A percentile compares a stretch with the other conserved stretches of the same genome.
phyloP scores from a whole-genome alignment of 1,284 basidiomycete genomes.

The Microbotryum saponariae region DNA sequence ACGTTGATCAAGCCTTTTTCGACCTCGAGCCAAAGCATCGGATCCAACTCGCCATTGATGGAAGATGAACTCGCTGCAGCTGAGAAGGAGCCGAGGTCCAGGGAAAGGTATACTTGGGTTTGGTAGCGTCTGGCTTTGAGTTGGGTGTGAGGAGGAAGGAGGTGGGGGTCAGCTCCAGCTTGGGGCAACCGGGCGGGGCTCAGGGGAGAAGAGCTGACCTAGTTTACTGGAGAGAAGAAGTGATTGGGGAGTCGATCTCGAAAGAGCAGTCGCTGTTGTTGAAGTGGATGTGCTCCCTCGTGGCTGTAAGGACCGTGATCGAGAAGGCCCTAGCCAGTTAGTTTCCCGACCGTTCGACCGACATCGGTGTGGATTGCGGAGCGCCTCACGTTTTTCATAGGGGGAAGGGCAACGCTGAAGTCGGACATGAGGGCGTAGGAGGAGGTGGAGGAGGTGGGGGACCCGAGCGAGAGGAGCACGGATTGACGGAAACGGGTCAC shows the following conservation, averaged over 20 bases:
- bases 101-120: constrained; percentile 27
- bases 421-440: constrained; percentile 12
- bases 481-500: constrained; percentile 5
- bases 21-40: constrained; percentile 8
- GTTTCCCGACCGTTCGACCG: not conserved
- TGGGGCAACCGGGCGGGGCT: not conserved
- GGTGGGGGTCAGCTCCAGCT: not conserved
- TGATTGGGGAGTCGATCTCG: constrained; percentile 7
- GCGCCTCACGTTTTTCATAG: not conserved
- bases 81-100: constrained; percentile 20
- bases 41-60: constrained; percentile 4
- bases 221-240: constrained; percentile 7
- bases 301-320: not conserved
- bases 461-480: constrained; percentile 14
- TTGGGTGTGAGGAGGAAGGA: no score
- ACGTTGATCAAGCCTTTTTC: constrained; percentile 20
- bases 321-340: no score
- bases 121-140: constrained; percentile 23
- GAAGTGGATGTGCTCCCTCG: not conserved
- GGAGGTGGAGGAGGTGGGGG: not conserved
- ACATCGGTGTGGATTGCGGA: not conserved
- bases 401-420: constrained; percentile 8
- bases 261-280: constrained; percentile 7
- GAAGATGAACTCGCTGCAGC: not conserved
- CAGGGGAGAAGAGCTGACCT: not conserved